Evolutionary conservation across 192 early-diverging fungal genomes (phyloP).

Genomic region (Coemansia sp.): DNA sequence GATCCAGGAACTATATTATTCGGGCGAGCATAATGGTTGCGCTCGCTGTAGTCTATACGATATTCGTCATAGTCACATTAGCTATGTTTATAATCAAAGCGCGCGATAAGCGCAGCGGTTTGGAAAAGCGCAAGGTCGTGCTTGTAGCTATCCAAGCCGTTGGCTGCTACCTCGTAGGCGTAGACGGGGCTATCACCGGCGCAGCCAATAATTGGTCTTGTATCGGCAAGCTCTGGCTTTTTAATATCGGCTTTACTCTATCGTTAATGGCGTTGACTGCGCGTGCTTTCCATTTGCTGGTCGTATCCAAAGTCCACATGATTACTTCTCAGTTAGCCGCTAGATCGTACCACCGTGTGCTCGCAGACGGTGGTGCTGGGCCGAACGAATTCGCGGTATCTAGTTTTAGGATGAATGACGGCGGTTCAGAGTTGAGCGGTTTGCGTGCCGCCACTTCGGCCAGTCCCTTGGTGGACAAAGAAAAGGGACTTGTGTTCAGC

Average conservation of each 20-base stretch:
- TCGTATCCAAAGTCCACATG: slow-evolving; percentile 35
- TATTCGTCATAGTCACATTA: slow-evolving; percentile 25
- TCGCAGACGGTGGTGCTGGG: neutral
- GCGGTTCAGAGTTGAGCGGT: neutral
- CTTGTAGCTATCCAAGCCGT: slow-evolving; percentile 28
- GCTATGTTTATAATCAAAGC: slow-evolving; percentile 22
- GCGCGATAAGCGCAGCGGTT: slow-evolving; percentile 35
- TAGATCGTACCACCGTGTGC: neutral
- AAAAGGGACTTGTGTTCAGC: neutral
- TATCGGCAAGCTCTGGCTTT: slow-evolving; percentile 41
- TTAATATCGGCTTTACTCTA: slow-evolving; percentile 35
- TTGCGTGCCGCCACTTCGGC: neutral
- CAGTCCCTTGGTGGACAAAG: slow-evolving; percentile 1
- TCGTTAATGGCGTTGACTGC: slow-evolving; percentile 37
- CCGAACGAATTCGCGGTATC: neutral
- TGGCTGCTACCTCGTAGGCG: slow-evolving; percentile 31
- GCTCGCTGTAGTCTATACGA: slow-evolving; percentile 13
- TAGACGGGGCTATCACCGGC: slow-evolving; percentile 20
- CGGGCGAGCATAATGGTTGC: slow-evolving; percentile 13
- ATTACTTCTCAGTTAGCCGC: slow-evolving; percentile 16
- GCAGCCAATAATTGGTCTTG: slow-evolving; percentile 43
- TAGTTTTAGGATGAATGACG: neutral
- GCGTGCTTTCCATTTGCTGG: slow-evolving; percentile 33
- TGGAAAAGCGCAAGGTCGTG: slow-evolving; percentile 28
- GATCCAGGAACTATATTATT: slow-evolving; percentile 26